phyloP scores from a whole-genome alignment of 345 rosid genomes.

The Eucalyptus cladocalyx region DNA sequence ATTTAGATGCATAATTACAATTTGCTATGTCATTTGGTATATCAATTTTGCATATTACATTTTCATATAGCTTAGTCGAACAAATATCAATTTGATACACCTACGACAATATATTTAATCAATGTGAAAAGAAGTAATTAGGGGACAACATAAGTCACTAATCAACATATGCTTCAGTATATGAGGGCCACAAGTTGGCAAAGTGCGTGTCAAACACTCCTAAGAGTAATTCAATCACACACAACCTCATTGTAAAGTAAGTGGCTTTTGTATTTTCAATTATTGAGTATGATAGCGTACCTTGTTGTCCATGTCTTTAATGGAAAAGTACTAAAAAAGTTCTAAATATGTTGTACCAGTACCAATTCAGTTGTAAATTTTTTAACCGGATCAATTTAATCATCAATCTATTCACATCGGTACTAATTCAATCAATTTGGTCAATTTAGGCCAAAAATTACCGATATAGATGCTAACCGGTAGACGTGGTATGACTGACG shows the following conservation, averaged over 20 bases:
- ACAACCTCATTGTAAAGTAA: not conserved
- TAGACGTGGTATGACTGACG: rapidly evolving
- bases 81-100: not conserved
- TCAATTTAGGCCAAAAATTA: too few species aligned
- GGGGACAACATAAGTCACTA: not conserved
- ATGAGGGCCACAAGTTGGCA: not conserved
- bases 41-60: not conserved
- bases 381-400: too few species aligned
- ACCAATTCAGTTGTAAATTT: rapidly evolving
- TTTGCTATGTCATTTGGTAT: not conserved
- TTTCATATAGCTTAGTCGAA: rapidly evolving
- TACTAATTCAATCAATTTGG: too few species aligned
- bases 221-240: not conserved
- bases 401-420: too few species aligned
- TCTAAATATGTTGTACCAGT: rapidly evolving
- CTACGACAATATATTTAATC: not conserved
- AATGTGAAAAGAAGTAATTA: not conserved
- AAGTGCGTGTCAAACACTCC: not conserved
- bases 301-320: not conserved
- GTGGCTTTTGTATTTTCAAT: not conserved
- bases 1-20: not conserved
- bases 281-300: not conserved
- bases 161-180: not conserved
- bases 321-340: not conserved
- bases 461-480: rapidly evolving